Conservation (phyloP, 2,329 filamentous ascomycete genomes). For the Xylaria sp. region DNA sequence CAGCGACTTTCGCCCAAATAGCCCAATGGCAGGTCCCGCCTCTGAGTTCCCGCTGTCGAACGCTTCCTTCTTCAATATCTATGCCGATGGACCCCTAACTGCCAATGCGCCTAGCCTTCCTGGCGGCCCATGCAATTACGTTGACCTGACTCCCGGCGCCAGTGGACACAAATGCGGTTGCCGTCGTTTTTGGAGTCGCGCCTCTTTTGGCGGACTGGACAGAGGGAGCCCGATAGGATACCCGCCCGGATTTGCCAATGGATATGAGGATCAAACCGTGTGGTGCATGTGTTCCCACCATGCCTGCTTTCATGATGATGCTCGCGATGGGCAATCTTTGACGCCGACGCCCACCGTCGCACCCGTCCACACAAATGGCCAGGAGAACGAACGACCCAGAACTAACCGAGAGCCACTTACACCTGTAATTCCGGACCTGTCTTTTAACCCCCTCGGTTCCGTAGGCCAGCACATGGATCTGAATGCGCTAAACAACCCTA, state of each 20-base stretch:
- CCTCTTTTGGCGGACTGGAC: constrained; percentile 49
- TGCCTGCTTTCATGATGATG: constrained; percentile 70
- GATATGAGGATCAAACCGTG: constrained; percentile 55
- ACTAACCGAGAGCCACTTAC: constrained; percentile 63
- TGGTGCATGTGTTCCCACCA: constrained; percentile 74
- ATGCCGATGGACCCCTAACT: constrained; percentile 58
- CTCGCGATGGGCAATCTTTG: constrained; percentile 46
- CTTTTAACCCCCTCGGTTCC: constrained; percentile 54
- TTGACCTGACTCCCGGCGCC: constrained; percentile 64
- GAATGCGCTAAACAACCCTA: constrained; percentile 50
- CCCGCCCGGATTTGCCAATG: constrained; percentile 43
- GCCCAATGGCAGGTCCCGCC: constrained; percentile 64
- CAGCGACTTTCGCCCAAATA: constrained; percentile 49
- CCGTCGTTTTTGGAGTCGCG: constrained; percentile 69
- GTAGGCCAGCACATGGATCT: constrained; percentile 57
- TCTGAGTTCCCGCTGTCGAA: constrained; percentile 58
- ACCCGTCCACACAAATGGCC: constrained; percentile 49
- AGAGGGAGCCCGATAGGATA: constrained; percentile 45
- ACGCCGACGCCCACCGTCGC: constrained; percentile 42
- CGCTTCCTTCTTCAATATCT: constrained; percentile 65
- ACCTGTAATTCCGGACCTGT: constrained; percentile 58
- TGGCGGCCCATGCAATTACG: constrained; percentile 67
- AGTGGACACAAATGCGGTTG: constrained; percentile 67
- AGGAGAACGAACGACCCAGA: constrained; percentile 65
- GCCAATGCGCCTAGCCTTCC: constrained; percentile 55